These are phyloP conservation scores for Colletotrichum spinosum DNA, from an alignment of 2,329 filamentous ascomycete genomes.

Conservation along the genomic window DNA sequence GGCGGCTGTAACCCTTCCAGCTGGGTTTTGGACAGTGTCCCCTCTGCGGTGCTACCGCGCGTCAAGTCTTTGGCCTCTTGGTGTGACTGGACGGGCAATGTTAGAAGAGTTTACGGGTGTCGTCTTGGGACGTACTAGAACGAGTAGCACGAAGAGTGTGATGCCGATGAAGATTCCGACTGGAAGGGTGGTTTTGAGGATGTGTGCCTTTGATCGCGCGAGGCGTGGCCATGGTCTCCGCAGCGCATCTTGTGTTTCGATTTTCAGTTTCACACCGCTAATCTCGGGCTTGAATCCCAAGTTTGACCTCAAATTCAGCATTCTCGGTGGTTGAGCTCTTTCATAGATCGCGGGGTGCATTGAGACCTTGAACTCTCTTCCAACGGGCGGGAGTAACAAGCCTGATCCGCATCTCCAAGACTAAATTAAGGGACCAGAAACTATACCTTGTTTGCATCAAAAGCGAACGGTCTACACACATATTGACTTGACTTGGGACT, in stretches of 20 bases:
- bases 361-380: too few species aligned
- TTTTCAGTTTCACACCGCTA: background rate
- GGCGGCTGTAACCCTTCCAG: conserved; percentile 9
- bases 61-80: background rate
- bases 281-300: background rate
- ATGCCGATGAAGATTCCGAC: conserved; percentile 2
- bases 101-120: background rate
- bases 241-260: conserved; percentile 7
- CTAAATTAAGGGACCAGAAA: too few species aligned
- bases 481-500: too few species aligned
- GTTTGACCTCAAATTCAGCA: background rate
- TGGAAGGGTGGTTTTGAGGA: conserved; percentile 6
- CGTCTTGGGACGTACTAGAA: background rate
- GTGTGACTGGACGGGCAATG: background rate
- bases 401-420: too few species aligned
- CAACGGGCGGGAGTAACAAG: too few species aligned
- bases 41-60: background rate
- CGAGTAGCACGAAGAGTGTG: background rate
- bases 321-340: background rate
- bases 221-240: background rate
- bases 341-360: background rate
- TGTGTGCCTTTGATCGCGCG: background rate
- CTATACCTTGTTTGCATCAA: too few species aligned
- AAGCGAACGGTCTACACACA: too few species aligned
- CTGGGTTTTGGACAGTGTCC: background rate